phyloP scores from a whole-genome alignment of 2,329 filamentous ascomycete genomes.

The Calonectria ilicicola region DNA sequence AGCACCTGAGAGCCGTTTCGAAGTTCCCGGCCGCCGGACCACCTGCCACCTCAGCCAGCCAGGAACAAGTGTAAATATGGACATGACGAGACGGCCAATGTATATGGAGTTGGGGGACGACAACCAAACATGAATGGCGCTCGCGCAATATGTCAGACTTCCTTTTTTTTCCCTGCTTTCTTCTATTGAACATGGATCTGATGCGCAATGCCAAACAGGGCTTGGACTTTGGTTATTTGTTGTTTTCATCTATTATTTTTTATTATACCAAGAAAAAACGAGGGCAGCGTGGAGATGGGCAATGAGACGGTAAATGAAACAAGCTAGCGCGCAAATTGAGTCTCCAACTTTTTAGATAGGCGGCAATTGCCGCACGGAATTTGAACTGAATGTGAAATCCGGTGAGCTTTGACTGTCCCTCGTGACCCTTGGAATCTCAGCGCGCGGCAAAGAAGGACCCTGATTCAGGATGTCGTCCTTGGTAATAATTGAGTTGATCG shows the following conservation, averaged over 20 bases:
- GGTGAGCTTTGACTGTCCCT: neutral
- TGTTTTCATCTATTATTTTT: neutral
- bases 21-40: constrained; percentile 32
- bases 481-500: neutral
- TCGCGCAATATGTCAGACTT: neutral
- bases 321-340: neutral
- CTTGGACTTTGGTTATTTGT: neutral
- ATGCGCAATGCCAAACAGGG: neutral
- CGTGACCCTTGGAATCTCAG: neutral
- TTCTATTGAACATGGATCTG: neutral
- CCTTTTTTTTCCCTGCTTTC: neutral
- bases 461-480: neutral
- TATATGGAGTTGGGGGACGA: constrained; percentile 11
- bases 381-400: neutral
- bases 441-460: neutral
- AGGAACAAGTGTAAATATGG: constrained; percentile 10
- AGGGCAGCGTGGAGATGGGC: neutral
- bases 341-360: neutral
- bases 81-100: neutral
- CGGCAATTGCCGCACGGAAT: neutral
- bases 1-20: constrained; percentile 40
- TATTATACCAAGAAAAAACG: neutral
- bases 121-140: neutral
- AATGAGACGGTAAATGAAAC: constrained; percentile 3
- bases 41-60: neutral